Percentiles rank a stretch among this genome's conserved stretches.
Conservation (phyloP, 1,139 yeast genomes). For the Yamadazyma oceani region DNA sequence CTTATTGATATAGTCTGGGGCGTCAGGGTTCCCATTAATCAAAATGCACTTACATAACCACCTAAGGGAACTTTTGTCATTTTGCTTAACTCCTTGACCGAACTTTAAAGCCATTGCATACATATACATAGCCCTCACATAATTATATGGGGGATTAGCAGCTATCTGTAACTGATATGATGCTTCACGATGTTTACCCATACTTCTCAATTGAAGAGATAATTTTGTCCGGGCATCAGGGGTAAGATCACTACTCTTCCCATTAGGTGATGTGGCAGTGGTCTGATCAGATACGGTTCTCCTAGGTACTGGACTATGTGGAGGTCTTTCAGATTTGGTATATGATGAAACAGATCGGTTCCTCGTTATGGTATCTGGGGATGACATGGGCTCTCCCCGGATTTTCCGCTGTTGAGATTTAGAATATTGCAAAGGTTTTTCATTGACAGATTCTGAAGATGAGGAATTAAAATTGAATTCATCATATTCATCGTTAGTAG, state of each 20-base stretch:
- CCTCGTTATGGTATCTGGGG: neutral
- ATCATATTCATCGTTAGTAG: conserved; percentile 14
- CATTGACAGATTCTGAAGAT: conserved; percentile 6
- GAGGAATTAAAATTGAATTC: conserved; percentile 19
- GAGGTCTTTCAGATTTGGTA: neutral
- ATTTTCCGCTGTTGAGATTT: neutral
- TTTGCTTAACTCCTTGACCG: conserved; percentile 71
- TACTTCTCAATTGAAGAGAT: conserved; percentile 55
- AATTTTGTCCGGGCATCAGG: conserved; percentile 48
- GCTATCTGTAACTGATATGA: conserved; percentile 67
- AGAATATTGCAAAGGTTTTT: conserved; percentile 1
- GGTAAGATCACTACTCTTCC: conserved; percentile 19
- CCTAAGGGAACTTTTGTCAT: conserved; percentile 54
- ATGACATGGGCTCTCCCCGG: neutral
- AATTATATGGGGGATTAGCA: conserved; percentile 57
- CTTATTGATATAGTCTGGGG: conserved; percentile 18
- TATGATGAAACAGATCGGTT: conserved; percentile 3
- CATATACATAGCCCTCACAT: conserved; percentile 62
- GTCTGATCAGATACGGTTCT: conserved; percentile 17
- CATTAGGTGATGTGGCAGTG: conserved; percentile 8
- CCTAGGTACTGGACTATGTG: conserved; percentile 8
- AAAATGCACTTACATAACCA: conserved; percentile 56
- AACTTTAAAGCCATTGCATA: conserved; percentile 68
- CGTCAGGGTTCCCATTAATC: conserved; percentile 6
- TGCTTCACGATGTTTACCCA: conserved; percentile 67